These are phyloP conservation scores for Biscogniauxia sp. DNA, from an alignment of 2,329 filamentous ascomycete species.

Conservation along the genomic window DNA sequence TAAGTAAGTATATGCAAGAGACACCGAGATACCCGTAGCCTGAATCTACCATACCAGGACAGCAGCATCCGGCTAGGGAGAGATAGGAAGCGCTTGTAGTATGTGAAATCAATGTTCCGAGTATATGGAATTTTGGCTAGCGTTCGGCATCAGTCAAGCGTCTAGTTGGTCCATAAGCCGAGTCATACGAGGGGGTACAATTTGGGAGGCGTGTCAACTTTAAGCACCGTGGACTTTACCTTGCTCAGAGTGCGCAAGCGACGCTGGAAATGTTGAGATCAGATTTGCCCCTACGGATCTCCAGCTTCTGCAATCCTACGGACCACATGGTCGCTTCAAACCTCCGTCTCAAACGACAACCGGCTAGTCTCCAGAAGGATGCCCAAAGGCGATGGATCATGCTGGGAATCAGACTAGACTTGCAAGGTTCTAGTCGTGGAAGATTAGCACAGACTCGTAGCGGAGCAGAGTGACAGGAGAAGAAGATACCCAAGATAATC, in stretches of 20 bases:
- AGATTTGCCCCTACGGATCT: constrained; percentile 16
- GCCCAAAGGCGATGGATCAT: background rate
- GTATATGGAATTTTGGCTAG: background rate
- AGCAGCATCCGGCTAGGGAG: background rate
- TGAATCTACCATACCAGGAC: background rate
- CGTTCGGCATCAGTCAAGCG: background rate
- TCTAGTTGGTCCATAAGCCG: background rate
- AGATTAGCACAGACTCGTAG: constrained; percentile 7
- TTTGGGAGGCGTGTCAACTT: background rate
- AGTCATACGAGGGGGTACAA: background rate
- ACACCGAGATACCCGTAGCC: background rate
- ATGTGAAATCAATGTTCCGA: background rate
- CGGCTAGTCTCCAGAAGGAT: constrained; percentile 3
- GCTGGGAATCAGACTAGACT: constrained; percentile 14
- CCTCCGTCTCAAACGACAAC: constrained; percentile 1
- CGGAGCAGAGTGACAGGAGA: constrained; percentile 9
- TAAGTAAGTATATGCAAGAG: background rate
- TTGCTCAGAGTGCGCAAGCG: constrained; percentile 18
- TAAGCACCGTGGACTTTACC: constrained; percentile 18
- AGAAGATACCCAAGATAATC: constrained; percentile 63
- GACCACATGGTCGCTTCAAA: constrained; percentile 4
- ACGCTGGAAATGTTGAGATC: constrained; percentile 16
- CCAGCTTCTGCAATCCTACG: constrained; percentile 16
- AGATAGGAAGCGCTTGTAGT: background rate
- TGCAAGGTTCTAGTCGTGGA: constrained; percentile 24